A percentile compares a stretch with the other conserved stretches of the same genome.
These are phyloP conservation scores for Ustilago bromivora DNA, from an alignment of 1,284 basidiomycete genomes.

Conservation along the genomic window DNA sequence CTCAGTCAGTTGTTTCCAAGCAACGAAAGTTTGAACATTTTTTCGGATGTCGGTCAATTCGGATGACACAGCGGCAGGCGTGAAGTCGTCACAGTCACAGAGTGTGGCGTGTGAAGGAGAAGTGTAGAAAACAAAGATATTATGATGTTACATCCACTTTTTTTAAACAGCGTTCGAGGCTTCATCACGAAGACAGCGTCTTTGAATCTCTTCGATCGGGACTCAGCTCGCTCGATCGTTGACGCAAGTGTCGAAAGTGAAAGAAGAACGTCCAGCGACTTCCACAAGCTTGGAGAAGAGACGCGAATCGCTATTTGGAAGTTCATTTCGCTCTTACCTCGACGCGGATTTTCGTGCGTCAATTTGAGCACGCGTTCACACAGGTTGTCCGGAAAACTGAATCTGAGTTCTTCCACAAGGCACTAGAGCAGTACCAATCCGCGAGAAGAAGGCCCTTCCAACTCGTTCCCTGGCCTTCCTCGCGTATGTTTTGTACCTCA, in stretches of 20 bases:
- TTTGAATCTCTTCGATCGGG: not conserved
- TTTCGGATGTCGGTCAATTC: constrained; percentile 14
- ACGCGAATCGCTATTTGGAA: constrained; percentile 17
- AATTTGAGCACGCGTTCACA: not conserved
- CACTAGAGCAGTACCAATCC: constrained; percentile 8
- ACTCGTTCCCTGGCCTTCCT: constrained; percentile 40
- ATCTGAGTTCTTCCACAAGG: constrained; percentile 1
- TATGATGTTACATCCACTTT: not conserved
- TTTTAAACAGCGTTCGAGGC: no score
- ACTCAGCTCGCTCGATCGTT: not conserved
- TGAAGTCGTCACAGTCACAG: not conserved
- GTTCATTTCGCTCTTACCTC: constrained; percentile 13
- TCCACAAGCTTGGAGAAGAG: constrained; percentile 14
- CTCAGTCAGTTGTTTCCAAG: not conserved
- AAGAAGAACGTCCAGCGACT: constrained; percentile 31
- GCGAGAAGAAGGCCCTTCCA: constrained; percentile 26
- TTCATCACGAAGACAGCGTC: not conserved
- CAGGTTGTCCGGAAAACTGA: not conserved
- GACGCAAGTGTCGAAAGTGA: constrained; percentile 11
- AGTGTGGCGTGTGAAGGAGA: not conserved
- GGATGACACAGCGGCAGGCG: constrained; percentile 1
- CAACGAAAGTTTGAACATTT: not conserved
- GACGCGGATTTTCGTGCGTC: constrained; percentile 12
- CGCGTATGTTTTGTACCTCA: constrained; percentile 32
- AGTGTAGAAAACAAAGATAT: not conserved